Base-by-base conservation (phyloP, 192 early-diverging fungal species). In the Coemansia sp. region DNA sequence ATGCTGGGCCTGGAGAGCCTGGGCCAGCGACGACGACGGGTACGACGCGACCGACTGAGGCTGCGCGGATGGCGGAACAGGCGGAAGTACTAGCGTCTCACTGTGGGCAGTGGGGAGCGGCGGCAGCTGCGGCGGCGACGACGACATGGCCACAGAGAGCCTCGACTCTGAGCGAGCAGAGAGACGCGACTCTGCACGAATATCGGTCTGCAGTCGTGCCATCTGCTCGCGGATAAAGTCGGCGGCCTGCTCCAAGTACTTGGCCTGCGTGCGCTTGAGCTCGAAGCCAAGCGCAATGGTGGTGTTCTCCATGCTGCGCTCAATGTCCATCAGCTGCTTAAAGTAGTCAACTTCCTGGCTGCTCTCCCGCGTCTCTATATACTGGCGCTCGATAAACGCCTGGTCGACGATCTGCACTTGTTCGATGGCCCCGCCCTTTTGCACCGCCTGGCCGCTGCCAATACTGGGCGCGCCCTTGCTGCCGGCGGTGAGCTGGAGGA, bases 151-250 rank as follows among this genome's bases (percentile, higher is more conserved):
- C n/a, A 19, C 29, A 39, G 56, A 50, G 33, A 33, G 35, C 3
- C 42, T 17, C 11, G 34, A 18, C 55, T 33, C 53, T 3, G 53
- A 43, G 57, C 57, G 62, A 15, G 27, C 19, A 5, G 56, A 48
- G 3, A 58, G 53, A 14, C 53, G 53, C 26, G 71, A 74, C 56
- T 74, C 71, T 11, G 66, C 27, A 0, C 65, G 39, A 18, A 9
- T 18, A 5, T 65, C 67, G 3, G 53, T 36, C 38, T 67, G 68
- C 24, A 77, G 17, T 7, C 60, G 44, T n/a, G 69, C 67, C 70
- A 79, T 72, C 52, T 79, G 76, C 43, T 79, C 76, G 33, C 76
- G 76, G 12, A 79, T 61, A 70, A 79, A 79, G 44, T 79, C 76
- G 7, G 76, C 76, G 4, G 76, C 76, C 37, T 79, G 76, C 42